phyloP scores from a whole-genome alignment of 345 rosid species.

The Adansonia digitata region DNA sequence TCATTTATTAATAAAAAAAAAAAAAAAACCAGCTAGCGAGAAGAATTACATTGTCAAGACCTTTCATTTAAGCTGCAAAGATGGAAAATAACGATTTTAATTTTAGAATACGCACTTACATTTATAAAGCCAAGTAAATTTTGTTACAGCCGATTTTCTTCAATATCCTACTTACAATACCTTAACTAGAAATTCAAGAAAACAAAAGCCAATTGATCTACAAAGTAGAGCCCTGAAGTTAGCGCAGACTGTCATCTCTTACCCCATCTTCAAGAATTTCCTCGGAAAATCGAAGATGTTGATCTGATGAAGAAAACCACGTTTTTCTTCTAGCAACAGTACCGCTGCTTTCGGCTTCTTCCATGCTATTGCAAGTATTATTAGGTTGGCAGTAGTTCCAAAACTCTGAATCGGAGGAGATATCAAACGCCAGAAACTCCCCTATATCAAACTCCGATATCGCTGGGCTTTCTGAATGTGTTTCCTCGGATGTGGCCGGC shows the following conservation, averaged over 20 bases:
- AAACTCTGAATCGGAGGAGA: not conserved
- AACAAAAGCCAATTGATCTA: not conserved
- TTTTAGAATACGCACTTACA: too few relatives aligned
- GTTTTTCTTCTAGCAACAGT: not conserved
- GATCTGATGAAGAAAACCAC: not conserved
- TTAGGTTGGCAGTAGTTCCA: constrained; percentile 18
- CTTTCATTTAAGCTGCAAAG: not conserved
- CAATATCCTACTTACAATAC: too few relatives aligned
- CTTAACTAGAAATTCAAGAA: not conserved
- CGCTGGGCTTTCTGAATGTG: not conserved
- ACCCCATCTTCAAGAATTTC: constrained; percentile 20
- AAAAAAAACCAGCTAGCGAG: not conserved
- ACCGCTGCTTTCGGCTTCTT: not conserved
- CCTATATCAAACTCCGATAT: not conserved
- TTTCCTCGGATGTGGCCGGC: not conserved
- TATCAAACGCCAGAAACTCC: not conserved
- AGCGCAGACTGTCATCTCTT: not conserved
- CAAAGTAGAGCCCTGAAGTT: not conserved
- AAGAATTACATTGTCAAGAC: not conserved
- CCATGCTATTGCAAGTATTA: not conserved
- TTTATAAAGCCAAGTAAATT: not conserved
- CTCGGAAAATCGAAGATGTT: constrained; percentile 13
- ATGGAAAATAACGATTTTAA: not conserved
- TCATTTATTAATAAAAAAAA: too few relatives aligned
- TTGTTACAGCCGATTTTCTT: not conserved